A percentile compares a stretch with the other conserved stretches of the same genome.
These are phyloP conservation scores for Coleophoma cylindrospora DNA, from an alignment of 2,329 filamentous ascomycete species.

Conservation along the genomic window DNA sequence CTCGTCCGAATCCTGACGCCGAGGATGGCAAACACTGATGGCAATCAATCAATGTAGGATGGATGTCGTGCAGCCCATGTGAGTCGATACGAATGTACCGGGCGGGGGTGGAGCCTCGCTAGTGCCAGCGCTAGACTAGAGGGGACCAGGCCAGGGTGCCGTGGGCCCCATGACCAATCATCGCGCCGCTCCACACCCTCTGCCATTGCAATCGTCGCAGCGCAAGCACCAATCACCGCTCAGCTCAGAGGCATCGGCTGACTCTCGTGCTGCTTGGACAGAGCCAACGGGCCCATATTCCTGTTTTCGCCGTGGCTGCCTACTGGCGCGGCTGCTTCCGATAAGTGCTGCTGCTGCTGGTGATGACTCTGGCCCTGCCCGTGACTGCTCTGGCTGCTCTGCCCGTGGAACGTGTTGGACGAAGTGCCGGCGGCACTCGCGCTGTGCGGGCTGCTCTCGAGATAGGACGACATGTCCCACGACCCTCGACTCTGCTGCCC, in stretches of 20 bases:
- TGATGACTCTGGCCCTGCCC: neutral
- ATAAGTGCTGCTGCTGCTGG: slow-evolving; percentile 11
- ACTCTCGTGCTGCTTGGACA: slow-evolving; percentile 19
- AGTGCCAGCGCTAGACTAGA: neutral
- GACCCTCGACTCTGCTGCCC: slow-evolving; percentile 16
- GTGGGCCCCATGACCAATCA: slow-evolving; percentile 23
- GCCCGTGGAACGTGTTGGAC: slow-evolving; percentile 4
- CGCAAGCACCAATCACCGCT: slow-evolving; percentile 11
- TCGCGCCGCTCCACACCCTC: slow-evolving; percentile 17
- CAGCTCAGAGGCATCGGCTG: slow-evolving; percentile 23
- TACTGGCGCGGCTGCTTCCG: slow-evolving; percentile 12
- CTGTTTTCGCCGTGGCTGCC: slow-evolving; percentile 16
- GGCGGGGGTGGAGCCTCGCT: slow-evolving; percentile 10
- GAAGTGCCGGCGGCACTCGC: slow-evolving; percentile 21
- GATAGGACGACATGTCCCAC: slow-evolving; percentile 27
- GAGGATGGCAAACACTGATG: no score
- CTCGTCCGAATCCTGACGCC: no score
- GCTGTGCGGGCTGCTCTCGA: slow-evolving; percentile 17
- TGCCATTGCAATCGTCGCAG: slow-evolving; percentile 10
- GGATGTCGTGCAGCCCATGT: slow-evolving; percentile 6
- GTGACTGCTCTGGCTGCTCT: slow-evolving; percentile 12
- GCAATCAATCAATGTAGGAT: neutral
- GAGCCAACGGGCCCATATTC: slow-evolving; percentile 8
- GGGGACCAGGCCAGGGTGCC: no score
- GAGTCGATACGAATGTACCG: slow-evolving; percentile 10